These are phyloP conservation scores for Trichophyton benhamiae DNA, from an alignment of 2,329 filamentous ascomycete genomes.

Conservation along the genomic window DNA sequence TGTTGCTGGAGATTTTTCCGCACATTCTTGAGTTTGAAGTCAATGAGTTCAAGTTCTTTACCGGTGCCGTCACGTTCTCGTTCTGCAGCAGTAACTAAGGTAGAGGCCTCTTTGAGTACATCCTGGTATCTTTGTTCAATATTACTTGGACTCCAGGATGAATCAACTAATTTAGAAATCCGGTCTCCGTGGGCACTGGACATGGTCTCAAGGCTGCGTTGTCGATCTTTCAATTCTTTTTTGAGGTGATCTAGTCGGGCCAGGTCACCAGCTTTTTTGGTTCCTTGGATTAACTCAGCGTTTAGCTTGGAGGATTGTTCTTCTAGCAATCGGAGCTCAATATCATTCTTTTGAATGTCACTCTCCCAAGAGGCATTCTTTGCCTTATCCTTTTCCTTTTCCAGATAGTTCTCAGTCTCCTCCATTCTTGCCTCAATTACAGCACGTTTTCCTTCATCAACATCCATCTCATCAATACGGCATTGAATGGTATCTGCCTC, in stretches of 20 bases:
- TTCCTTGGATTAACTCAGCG: slow-evolving; percentile 72
- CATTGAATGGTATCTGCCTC: slow-evolving; percentile 54
- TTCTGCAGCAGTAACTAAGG: slow-evolving; percentile 51
- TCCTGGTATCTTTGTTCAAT: slow-evolving; percentile 61
- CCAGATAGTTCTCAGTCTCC: slow-evolving; percentile 53
- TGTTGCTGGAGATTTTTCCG: slow-evolving; percentile 55
- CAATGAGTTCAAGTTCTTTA: slow-evolving; percentile 63
- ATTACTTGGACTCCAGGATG: slow-evolving; percentile 55
- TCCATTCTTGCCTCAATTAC: slow-evolving; percentile 61
- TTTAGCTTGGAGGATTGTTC: slow-evolving; percentile 59
- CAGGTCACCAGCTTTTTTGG: slow-evolving; percentile 65
- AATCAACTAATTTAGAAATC: slow-evolving; percentile 52
- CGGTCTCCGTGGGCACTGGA: slow-evolving; percentile 60
- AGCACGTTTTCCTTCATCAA: slow-evolving; percentile 76
- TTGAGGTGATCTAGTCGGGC: slow-evolving; percentile 74
- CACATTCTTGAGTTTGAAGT: slow-evolving; percentile 56
- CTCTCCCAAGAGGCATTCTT: slow-evolving; percentile 55
- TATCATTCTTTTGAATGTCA: slow-evolving; percentile 54
- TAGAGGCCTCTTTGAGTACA: slow-evolving; percentile 46
- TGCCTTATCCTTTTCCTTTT: slow-evolving; percentile 50
- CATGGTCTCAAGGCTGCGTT: slow-evolving; percentile 66
- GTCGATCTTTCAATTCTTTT: slow-evolving; percentile 63
- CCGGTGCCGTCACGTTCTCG: slow-evolving; percentile 56
- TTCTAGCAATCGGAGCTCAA: slow-evolving; percentile 56
- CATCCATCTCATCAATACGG: slow-evolving; percentile 57